Percentiles rank a stretch among this genome's conserved stretches.
These are phyloP conservation scores for Hypsizygus ulmarius DNA, from an alignment of 1,284 basidiomycete species.

Conservation along the genomic window DNA sequence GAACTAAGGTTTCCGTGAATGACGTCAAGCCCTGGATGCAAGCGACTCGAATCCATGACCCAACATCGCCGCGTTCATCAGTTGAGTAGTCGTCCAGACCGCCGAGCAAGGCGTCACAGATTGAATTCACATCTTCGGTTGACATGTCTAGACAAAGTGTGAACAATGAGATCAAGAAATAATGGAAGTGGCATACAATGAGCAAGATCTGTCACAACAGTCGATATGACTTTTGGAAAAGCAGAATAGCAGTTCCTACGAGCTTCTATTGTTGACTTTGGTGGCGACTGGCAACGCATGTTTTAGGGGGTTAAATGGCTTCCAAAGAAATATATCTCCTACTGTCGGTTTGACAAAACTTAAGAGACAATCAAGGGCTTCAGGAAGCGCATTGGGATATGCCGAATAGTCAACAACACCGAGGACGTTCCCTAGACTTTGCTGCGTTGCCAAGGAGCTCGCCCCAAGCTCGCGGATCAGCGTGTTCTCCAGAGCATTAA, in stretches of 20 bases:
- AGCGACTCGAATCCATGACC: conserved; percentile 91
- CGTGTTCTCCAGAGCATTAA: conserved; percentile 35
- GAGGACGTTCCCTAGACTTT: conserved; percentile 76
- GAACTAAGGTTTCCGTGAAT: conserved; percentile 47
- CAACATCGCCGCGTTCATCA: conserved; percentile 96
- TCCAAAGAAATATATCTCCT: conserved; percentile 11
- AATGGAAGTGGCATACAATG: conserved; percentile 39
- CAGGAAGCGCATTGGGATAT: conserved; percentile 49
- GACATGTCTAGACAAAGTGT: conserved; percentile 43
- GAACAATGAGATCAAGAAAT: background rate
- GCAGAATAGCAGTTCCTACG: conserved; percentile 62
- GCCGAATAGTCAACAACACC: conserved; percentile 68
- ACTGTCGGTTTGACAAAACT: conserved; percentile 57
- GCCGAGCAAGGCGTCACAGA: conserved; percentile 52
- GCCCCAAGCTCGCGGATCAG: conserved; percentile 65
- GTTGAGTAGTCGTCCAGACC: conserved; percentile 89
- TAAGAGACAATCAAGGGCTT: conserved; percentile 59
- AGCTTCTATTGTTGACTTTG: conserved; percentile 34
- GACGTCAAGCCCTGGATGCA: conserved; percentile 63
- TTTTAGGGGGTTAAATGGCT: conserved; percentile 17
- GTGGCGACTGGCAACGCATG: conserved; percentile 34
- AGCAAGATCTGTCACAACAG: conserved; percentile 41
- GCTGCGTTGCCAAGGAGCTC: conserved; percentile 60
- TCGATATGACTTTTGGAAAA: conserved; percentile 55
- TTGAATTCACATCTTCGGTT: conserved; percentile 37